A percentile compares a stretch with the other conserved stretches of the same genome.
Evolutionary conservation across 1,284 basidiomycete species (phyloP).

Genomic region (Erythrobasidium hasegawianum): DNA sequence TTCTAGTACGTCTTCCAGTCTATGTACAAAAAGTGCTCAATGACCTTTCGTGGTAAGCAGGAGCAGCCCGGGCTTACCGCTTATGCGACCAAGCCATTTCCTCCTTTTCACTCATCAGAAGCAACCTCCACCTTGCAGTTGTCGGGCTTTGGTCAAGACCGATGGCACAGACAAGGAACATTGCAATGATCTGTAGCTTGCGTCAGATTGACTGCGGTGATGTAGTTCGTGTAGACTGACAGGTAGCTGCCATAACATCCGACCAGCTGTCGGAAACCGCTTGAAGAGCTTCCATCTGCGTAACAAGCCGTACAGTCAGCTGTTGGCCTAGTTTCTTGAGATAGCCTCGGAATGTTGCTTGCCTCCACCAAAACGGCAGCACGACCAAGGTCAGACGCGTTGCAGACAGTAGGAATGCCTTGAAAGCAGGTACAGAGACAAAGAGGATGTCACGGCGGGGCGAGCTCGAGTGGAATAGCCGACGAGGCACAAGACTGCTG

Average conservation of each 20-base stretch:
- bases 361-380: conserved; percentile 51
- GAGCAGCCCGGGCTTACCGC: conserved; percentile 46
- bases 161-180: conserved; percentile 54
- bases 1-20: conserved; percentile 51
- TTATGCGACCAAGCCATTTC: conserved; percentile 54
- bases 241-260: conserved; percentile 37
- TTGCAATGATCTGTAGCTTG: conserved; percentile 50
- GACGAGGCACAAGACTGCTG: background rate
- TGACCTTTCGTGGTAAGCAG: background rate
- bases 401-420: conserved; percentile 47
- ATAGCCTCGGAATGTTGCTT: conserved; percentile 29
- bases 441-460: conserved; percentile 53
- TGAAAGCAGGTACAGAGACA: conserved; percentile 50
- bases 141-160: conserved; percentile 54
- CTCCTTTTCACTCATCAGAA: conserved; percentile 55
- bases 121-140: conserved; percentile 54
- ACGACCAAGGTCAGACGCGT: conserved; percentile 52
- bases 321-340: conserved; percentile 51
- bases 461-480: conserved; percentile 34
- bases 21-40: conserved; percentile 26
- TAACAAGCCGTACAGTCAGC: conserved; percentile 45
- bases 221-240: conserved; percentile 11
- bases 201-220: background rate
- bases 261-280: conserved; percentile 36
- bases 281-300: conserved; percentile 37